Base-by-base conservation (phyloP, 2,329 filamentous ascomycete species). In the Arthrobotrys pseudoclavata region DNA sequence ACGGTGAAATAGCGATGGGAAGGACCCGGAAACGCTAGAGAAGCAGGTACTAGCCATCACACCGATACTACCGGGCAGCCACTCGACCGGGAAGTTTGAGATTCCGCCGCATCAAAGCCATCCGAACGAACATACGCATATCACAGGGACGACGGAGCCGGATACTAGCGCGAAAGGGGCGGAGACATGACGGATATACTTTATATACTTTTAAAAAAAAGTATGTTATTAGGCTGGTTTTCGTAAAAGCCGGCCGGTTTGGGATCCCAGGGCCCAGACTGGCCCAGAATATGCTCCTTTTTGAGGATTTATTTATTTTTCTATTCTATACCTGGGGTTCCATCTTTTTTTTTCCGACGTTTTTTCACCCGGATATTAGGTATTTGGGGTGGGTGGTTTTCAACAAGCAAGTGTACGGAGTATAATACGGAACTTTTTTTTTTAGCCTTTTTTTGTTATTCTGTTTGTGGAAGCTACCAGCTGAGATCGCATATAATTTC, bases 41-140 rank as follows among this genome's bases (percentile, higher is more conserved):
- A 88, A 96, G 82, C 95, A 98, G 83, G 94, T 98, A 69, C 86
- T 96, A 81, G 87, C 91, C 24, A 94, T 98, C 75, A 92, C 93
- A 64, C 93, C 96, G 1, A 92, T 99, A 76, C 83, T 98, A 26
- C 89, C 89, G 45, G 94, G 80, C 34, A 60, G 93, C 34, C 93
- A 97, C 83, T 89, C 87, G 81, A 84, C 85, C 48, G 84, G 86
- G 68, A 85, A 86, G 83, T 88, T 88, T 80, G 83, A 87, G 79
- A 89, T 91, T 71, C 87, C 89, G 77, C 85, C 87, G 77, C 85
- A 85, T 64, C 79, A 82, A 55, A 80, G 64, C 34, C 77, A 79
- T 31, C 71, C 71, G n/a, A 63, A 50, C 10, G 26, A 71, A 2
- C 7, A 1, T 40, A 3, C 40, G 45, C 74, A 76, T 29, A 52